phyloP scores from a whole-genome alignment of 2,329 filamentous ascomycete species.

The Cryphonectria radicalis region DNA sequence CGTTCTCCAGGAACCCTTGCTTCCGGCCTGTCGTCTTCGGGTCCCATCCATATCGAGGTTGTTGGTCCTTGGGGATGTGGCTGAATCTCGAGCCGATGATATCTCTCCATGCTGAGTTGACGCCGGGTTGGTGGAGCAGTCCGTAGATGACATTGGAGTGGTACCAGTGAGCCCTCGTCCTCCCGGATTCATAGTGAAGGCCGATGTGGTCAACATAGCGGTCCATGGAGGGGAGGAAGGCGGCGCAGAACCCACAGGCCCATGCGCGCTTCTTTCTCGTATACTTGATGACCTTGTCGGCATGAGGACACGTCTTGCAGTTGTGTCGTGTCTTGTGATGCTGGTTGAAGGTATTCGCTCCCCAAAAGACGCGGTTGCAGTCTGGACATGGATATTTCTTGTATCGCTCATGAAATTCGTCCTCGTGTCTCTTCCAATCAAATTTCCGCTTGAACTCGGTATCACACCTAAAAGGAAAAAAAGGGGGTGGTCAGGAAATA shows the following conservation, averaged over 20 bases:
- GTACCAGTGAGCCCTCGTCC: constrained; percentile 69
- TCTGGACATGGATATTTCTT: constrained; percentile 70
- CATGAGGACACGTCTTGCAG: constrained; percentile 68
- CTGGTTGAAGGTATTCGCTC: constrained; percentile 71
- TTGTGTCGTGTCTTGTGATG: constrained; percentile 67
- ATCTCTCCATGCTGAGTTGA: constrained; percentile 65
- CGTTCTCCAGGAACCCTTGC: constrained; percentile 64
- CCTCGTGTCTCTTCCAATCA: constrained; percentile 72
- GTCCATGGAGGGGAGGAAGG: constrained; percentile 65
- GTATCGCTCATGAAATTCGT: constrained; percentile 71
- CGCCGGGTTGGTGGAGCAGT: constrained; percentile 66
- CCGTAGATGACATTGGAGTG: constrained; percentile 71
- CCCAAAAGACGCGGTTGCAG: constrained; percentile 71
- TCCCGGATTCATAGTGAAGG: constrained; percentile 66
- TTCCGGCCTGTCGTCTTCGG: constrained; percentile 59
- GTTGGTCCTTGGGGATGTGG: constrained; percentile 51
- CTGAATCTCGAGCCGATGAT: constrained; percentile 52
- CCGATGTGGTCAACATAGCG: constrained; percentile 71
- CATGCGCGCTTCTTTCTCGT: constrained; percentile 65
- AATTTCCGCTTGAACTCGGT: constrained; percentile 71
- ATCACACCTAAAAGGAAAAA: constrained; percentile 49
- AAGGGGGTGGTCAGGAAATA: constrained; percentile 40
- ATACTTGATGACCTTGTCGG: constrained; percentile 65
- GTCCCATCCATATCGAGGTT: constrained; percentile 65
- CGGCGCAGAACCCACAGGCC: constrained; percentile 71